Percentiles rank a stretch among this genome's conserved stretches.
Conservation (phyloP, 768 basidiomycete genomes). For the Tricholoma matsutake region DNA sequence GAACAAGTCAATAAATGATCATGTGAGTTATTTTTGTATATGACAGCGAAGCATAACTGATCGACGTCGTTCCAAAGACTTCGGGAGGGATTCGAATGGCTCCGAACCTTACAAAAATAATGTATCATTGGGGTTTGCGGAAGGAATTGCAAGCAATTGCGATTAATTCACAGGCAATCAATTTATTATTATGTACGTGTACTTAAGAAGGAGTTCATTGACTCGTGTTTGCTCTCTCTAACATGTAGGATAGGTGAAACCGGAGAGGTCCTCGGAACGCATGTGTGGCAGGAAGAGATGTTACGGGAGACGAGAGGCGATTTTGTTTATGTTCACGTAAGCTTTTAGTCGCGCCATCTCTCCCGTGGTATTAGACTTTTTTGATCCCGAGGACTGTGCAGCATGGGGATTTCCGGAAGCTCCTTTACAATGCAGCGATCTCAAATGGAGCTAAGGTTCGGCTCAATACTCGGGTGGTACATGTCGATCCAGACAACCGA, state of each 20-base stretch:
- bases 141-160: constrained; percentile 16
- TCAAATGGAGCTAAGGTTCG: constrained; percentile 42
- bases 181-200: constrained; percentile 13
- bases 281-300: constrained; percentile 52
- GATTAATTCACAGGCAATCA: constrained; percentile 21
- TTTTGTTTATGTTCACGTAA: constrained; percentile 34
- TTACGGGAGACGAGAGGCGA: constrained; percentile 42
- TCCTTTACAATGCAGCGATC: constrained; percentile 46
- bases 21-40: constrained; percentile 8
- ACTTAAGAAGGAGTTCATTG: background rate
- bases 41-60: background rate
- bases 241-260: constrained; percentile 38
- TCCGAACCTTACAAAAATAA: constrained; percentile 55
- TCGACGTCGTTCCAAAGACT: constrained; percentile 8
- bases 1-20: constrained; percentile 13
- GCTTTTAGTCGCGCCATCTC: constrained; percentile 23
- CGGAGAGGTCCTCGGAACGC: constrained; percentile 46
- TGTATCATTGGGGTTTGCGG: constrained; percentile 52
- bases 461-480: constrained; percentile 29
- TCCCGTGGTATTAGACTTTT: background rate
- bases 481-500: constrained; percentile 24
- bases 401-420: constrained; percentile 49
- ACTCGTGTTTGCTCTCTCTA: background rate
- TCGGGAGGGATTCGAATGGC: constrained; percentile 32
- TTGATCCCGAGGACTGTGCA: constrained; percentile 17